phyloP scores from a whole-genome alignment of 805 yeast genomes.

The Wickerhamomyces ciferrii region DNA sequence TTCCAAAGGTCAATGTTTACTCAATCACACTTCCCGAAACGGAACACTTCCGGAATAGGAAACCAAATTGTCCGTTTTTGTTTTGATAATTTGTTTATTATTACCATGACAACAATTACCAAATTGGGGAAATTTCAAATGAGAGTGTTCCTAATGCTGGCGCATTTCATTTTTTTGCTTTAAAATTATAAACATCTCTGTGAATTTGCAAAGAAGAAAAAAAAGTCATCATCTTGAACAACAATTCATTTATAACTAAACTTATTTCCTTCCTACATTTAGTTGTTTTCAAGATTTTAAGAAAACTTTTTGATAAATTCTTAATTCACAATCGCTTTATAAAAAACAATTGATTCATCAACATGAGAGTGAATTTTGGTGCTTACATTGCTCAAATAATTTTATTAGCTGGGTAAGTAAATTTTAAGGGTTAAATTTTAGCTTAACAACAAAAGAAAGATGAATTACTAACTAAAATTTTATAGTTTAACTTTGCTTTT shows the following conservation, averaged over 20 bases:
- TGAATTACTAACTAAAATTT: not conserved
- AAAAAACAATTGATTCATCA: not conserved
- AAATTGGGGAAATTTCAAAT: not conserved
- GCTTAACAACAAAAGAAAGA: not conserved
- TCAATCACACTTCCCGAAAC: not conserved
- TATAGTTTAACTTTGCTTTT: constrained; percentile 39
- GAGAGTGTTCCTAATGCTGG: not conserved
- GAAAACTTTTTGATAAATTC: too few species aligned
- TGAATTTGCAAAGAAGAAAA: not conserved
- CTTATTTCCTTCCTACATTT: not conserved
- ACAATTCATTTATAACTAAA: not conserved
- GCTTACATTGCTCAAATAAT: constrained; percentile 10
- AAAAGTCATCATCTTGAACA: not conserved
- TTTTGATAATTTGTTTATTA: not conserved
- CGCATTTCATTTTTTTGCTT: not conserved
- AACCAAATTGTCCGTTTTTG: not conserved
- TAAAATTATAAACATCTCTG: not conserved
- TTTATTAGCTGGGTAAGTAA: constrained; percentile 14
- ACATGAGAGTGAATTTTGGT: constrained; percentile 5
- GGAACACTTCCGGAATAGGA: not conserved
- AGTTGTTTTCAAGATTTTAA: not conserved
- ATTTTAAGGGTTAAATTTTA: not conserved
- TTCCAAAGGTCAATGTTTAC: not conserved
- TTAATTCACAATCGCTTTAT: not conserved
- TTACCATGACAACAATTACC: not conserved